Evolutionary conservation across 2,329 filamentous ascomycete genomes (phyloP).

Genomic region (Phaeosphaeria sp.): DNA sequence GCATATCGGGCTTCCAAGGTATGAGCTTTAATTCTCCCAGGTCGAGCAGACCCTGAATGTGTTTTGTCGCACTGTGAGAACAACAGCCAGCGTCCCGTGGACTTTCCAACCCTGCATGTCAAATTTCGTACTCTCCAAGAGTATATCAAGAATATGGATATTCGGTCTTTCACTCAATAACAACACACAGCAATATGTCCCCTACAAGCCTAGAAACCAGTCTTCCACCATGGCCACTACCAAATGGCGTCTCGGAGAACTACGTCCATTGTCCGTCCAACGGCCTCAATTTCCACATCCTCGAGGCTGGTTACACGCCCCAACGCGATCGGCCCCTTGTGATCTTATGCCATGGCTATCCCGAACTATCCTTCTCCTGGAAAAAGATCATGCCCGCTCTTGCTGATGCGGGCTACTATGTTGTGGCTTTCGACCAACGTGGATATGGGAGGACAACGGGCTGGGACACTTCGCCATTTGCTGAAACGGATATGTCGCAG

Average conservation of each 20-base stretch:
- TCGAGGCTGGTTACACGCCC: slow-evolving; percentile 59
- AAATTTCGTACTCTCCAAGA: no score
- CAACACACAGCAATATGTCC: slow-evolving; percentile 3
- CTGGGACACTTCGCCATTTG: slow-evolving; percentile 60
- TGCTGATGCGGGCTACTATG: slow-evolving; percentile 67
- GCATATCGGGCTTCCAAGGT: neutral
- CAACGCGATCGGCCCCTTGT: slow-evolving; percentile 59
- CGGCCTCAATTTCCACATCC: slow-evolving; percentile 67
- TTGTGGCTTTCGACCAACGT: slow-evolving; percentile 71
- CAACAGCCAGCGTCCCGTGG: no score
- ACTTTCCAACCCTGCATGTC: neutral
- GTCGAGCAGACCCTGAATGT: neutral
- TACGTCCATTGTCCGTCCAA: slow-evolving; percentile 62
- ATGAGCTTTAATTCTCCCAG: neutral
- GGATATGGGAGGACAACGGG: slow-evolving; percentile 72
- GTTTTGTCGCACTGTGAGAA: neutral
- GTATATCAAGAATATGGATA: no score
- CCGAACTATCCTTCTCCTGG: slow-evolving; percentile 74
- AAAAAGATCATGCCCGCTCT: slow-evolving; percentile 66
- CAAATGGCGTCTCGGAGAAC: slow-evolving; percentile 61
- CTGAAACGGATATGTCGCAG: slow-evolving; percentile 61
- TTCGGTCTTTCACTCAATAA: neutral
- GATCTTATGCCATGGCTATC: slow-evolving; percentile 70
- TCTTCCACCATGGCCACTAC: slow-evolving; percentile 60
- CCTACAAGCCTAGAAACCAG: slow-evolving; percentile 4